Conservation (phyloP, 306 rosid genomes). For the Neltuma alba region DNA sequence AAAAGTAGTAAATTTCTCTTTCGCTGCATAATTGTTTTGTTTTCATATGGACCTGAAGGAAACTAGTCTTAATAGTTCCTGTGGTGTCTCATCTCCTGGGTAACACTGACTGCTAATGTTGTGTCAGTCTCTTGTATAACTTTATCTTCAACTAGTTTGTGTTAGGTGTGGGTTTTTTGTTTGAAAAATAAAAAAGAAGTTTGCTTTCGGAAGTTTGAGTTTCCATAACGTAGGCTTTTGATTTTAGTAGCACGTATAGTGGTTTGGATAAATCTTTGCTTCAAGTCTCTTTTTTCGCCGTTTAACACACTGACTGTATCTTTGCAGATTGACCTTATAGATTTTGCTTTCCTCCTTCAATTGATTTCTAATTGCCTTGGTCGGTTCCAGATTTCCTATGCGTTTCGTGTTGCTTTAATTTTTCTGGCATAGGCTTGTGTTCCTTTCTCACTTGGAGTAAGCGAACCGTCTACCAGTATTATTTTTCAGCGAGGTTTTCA, state of each 20-base stretch:
- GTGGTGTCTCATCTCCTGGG: not conserved
- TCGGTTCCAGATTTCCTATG: not conserved
- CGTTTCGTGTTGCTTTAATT: not conserved
- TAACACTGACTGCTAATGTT: not conserved
- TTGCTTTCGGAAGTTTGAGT: not conserved
- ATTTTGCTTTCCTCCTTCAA: not conserved
- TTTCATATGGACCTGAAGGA: not conserved
- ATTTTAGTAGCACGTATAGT: not conserved
- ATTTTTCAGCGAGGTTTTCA: no score
- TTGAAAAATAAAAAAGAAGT: not conserved
- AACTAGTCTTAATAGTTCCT: not conserved
- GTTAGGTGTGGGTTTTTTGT: not conserved
- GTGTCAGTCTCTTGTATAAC: not conserved
- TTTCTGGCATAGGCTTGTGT: not conserved
- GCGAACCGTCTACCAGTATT: not conserved
- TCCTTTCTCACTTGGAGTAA: not conserved
- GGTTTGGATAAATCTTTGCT: constrained; percentile 3
- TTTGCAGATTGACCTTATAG: not conserved
- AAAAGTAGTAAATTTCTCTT: not conserved
- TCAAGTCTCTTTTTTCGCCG: not conserved
- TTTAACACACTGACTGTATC: not conserved
- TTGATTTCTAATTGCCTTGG: not conserved
- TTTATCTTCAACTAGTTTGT: not conserved
- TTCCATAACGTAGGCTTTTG: not conserved
- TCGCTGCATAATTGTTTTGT: not conserved